These are phyloP conservation scores for Colletotrichum neosansevieriae DNA, from an alignment of 2,329 filamentous ascomycete genomes.

Conservation along the genomic window DNA sequence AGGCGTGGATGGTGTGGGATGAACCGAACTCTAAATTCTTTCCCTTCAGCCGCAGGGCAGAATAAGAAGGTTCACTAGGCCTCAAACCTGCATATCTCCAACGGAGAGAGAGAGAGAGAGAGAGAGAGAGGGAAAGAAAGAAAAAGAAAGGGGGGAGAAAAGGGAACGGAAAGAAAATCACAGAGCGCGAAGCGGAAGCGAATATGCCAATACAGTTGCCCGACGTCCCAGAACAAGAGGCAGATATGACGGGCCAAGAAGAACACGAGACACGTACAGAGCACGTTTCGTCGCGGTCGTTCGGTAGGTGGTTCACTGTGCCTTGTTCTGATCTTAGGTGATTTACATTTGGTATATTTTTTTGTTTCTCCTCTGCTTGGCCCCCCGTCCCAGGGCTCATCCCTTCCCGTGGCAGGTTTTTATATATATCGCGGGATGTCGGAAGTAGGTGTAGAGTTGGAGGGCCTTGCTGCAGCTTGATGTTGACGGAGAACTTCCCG, in stretches of 20 bases:
- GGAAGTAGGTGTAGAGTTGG: conserved; percentile 3
- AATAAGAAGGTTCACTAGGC: neutral
- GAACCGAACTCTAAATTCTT: conserved; percentile 21
- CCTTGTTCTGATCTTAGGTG: conserved; percentile 30
- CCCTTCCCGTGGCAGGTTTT: neutral
- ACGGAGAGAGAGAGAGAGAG: no score
- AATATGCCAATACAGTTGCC: neutral
- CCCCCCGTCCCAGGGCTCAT: conserved; percentile 17
- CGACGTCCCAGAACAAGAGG: no score
- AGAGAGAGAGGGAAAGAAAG: no score
- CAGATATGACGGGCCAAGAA: neutral
- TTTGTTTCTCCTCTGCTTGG: no score
- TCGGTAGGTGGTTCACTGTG: conserved; percentile 3
- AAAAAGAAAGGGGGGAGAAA: no score
- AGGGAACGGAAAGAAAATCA: no score
- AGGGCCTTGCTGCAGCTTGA: neutral
- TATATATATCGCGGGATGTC: neutral
- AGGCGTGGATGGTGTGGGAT: conserved; percentile 31
- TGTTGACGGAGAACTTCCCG: neutral
- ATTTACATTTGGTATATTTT: conserved; percentile 13
- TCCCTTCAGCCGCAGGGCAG: neutral
- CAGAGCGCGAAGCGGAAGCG: neutral
- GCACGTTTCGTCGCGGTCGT: conserved; percentile 28
- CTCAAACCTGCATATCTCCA: neutral
- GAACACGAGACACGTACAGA: neutral